Base-by-base conservation (phyloP, 495 filamentous ascomycete species). In the Friedmanniomyces simplex region DNA sequence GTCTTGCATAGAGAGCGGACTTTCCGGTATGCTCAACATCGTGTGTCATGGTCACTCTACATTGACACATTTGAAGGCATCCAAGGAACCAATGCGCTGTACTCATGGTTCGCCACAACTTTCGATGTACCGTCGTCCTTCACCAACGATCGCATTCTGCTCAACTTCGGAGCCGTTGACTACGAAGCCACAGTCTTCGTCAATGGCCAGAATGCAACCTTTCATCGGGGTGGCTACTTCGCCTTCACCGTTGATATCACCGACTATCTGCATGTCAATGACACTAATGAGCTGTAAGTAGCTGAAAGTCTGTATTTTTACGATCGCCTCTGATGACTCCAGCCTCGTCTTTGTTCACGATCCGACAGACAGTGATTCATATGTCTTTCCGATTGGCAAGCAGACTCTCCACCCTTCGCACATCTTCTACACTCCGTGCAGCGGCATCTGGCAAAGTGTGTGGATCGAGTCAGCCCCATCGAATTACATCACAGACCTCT, bases 141-240 rank as follows among this genome's bases (percentile, higher is more conserved):
- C 74, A 42, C 57, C 0, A 36, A 39, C 1, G 60, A 74, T 14
- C 65, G 66, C 0, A 69, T 84, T 3, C 52, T 84, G 51, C 72
- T 87, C n/a, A 80, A 85, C 50, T 87, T 87, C 51, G 84, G 79
- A 41, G 84, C 84, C 1, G 80, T 86, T 11, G 84, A 87, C 58
- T 82, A 86, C 59, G 76, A 85, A 60, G 79, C 83, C 0, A 82
- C 79, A 0, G 78, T 87, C 0, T 83, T 78, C 50, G 70, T 87
- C 63, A 86, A 87, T 55, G 80, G 79, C 0, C 51, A 74, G 32
- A 51, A 79, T 10, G 76, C 74, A 10, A 77, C 73, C 4, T 77
- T 74, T 50, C 72, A 87, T 50, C 72, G 72, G 13, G 83, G 84
- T 24, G 83, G 83, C 1, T 86, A 85, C 63, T 82, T 75, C 59